phyloP scores from a whole-genome alignment of 2,329 filamentous ascomycete genomes.

The Monilinia fructicola region DNA sequence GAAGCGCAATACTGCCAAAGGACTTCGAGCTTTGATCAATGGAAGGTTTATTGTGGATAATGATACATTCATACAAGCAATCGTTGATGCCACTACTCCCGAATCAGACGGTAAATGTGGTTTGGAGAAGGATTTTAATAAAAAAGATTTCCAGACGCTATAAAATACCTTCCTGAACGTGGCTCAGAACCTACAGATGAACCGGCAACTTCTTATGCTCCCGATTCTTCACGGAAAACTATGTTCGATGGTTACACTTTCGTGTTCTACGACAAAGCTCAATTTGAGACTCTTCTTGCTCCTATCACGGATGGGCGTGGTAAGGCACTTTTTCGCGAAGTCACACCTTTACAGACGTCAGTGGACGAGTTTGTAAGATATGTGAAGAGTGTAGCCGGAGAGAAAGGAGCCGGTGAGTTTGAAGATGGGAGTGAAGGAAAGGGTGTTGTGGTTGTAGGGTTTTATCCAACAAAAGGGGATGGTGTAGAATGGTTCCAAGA shows the following conservation, averaged over 20 bases:
- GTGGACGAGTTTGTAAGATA: conserved; percentile 76
- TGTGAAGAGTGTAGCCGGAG: conserved; percentile 71
- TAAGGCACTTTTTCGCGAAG: conserved; percentile 70
- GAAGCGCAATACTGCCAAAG: conserved; percentile 87
- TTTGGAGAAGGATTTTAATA: conserved; percentile 78
- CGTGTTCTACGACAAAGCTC: conserved; percentile 74
- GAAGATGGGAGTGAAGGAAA: conserved; percentile 62
- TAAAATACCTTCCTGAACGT: conserved; percentile 68
- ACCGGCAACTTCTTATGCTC: conserved; percentile 64
- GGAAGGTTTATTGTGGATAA: conserved; percentile 71
- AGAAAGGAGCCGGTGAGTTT: conserved; percentile 67
- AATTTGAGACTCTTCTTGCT: conserved; percentile 73
- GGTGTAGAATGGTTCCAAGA: conserved; percentile 64
- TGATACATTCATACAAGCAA: conserved; percentile 68
- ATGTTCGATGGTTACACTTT: conserved; percentile 89
- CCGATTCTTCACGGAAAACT: conserved; percentile 62
- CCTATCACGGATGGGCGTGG: conserved; percentile 78
- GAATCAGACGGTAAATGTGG: conserved; percentile 41
- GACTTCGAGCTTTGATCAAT: conserved; percentile 81
- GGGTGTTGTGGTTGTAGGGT: conserved; percentile 77
- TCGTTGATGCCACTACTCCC: conserved; percentile 54
- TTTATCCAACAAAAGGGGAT: conserved; percentile 58
- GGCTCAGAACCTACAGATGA: conserved; percentile 74
- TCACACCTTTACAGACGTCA: conserved; percentile 62
- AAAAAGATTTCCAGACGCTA: conserved; percentile 72